Conservation (phyloP, 306 rosid genomes). For the Vigna reflexopilosa region DNA sequence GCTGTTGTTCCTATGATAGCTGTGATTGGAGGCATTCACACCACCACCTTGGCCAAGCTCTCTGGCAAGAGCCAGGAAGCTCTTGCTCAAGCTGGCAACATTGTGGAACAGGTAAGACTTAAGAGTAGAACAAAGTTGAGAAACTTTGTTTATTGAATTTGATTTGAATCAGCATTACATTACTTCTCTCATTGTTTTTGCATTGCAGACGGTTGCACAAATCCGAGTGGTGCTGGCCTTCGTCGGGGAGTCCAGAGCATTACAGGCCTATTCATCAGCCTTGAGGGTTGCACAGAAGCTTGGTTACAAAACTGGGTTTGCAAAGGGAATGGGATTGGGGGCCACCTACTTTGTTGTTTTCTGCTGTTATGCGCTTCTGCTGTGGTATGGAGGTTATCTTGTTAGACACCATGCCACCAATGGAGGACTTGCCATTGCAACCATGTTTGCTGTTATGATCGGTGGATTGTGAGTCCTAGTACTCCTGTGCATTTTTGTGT, state of each 20-base stretch:
- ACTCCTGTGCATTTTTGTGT: background rate
- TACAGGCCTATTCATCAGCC: conserved; percentile 76
- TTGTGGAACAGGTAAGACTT: conserved; percentile 78
- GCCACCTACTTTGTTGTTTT: conserved; percentile 98
- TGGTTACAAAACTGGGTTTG: conserved; percentile 88
- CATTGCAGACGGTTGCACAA: conserved; percentile 83
- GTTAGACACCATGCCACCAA: conserved; percentile 91
- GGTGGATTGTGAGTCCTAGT: conserved; percentile 89
- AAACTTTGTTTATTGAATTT: conserved; percentile 10
- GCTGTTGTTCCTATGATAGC: conserved; percentile 98
- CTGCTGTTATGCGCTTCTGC: conserved; percentile 95
- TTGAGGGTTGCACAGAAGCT: conserved; percentile 78
- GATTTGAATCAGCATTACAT: background rate
- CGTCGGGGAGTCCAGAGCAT: conserved; percentile 84
- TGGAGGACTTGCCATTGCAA: conserved; percentile 97
- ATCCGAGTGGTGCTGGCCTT: conserved; percentile 84
- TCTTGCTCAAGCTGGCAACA: conserved; percentile 94
- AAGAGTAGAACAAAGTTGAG: conserved; percentile 1
- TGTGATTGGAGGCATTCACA: conserved; percentile 86
- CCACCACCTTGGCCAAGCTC: conserved; percentile 83
- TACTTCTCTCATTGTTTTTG: background rate
- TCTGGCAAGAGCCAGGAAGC: conserved; percentile 89
- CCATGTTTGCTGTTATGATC: conserved; percentile 97
- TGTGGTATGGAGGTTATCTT: conserved; percentile 97
- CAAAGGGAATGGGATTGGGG: conserved; percentile 96